Evolutionary conservation across 1,139 yeast genomes (phyloP), one percentile per base, ranked within the genome.

Genomic region (Yamadazyma siamensis): DNA sequence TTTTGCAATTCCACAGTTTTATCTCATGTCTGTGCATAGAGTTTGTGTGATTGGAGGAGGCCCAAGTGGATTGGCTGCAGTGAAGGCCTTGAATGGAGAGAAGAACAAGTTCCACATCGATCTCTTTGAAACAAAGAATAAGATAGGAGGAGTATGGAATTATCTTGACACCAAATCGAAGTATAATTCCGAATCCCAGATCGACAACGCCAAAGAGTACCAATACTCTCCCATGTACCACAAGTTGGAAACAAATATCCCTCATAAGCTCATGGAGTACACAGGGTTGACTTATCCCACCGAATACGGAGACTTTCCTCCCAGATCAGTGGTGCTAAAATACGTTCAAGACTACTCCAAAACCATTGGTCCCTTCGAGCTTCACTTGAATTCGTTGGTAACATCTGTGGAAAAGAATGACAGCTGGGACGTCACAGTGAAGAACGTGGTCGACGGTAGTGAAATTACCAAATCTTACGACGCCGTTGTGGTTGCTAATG

Each of bases 11-110:
- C n/a, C n/a, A n/a, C n/a, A n/a, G n/a, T n/a, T n/a, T n/a, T n/a
- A n/a, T n/a, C n/a, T n/a, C n/a, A n/a, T n/a, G n/a, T n/a, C n/a
- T n/a, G n/a, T 22, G 6, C 34, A 29, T 21, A 41, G 46, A 21
- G 37, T 67, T 21, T 75, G 75, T 3, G 54, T 73, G 7, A 59
- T 72, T 16, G 79, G 79, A 6, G 77, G 73, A 4, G 79, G 78
- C 0, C 75, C 76, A 1, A 52, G 65, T 3, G 79, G 77, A 0
- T 44, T 71, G 14, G 75, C 74, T 0, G 59, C 58, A n/a, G 75
- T 74, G 2, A 68, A 70, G 31, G 67, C 76, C 0, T 46, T 71
- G 23, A 59, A 66, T 1, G 39, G 53, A 14, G 77, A 72, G 39
- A 67, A 71, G 1, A 39, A 39, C 7, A 32, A 42, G 3, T 53